These are phyloP conservation scores for Chlorella ohadii DNA, from an alignment of 139 green algal species.

Conservation along the genomic window DNA sequence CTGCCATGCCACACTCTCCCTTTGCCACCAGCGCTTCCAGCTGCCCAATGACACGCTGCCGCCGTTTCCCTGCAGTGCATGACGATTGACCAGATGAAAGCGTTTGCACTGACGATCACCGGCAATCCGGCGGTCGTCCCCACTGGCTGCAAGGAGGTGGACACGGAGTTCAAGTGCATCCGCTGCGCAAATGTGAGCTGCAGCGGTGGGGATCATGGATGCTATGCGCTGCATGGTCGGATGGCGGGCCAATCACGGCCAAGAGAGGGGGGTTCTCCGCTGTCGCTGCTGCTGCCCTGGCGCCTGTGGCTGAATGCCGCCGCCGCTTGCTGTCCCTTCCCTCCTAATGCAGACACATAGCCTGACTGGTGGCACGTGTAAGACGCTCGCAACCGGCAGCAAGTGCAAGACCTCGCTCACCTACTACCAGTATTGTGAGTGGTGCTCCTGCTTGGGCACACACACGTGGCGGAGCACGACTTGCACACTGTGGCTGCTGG, in stretches of 20 bases:
- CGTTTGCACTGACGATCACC: background rate
- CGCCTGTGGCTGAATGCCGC: no score
- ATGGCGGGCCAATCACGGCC: no score
- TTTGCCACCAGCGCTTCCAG: no score
- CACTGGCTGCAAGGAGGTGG: background rate
- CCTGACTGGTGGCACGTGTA: background rate
- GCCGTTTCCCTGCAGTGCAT: background rate
- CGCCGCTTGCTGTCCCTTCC: no score
- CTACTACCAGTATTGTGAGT: background rate
- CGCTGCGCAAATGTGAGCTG: background rate
- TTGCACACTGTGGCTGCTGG: no score
- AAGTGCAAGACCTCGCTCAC: background rate
- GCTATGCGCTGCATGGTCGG: no score
- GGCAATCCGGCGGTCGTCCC: background rate
- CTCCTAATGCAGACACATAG: background rate
- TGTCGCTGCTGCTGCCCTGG: no score
- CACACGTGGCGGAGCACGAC: no score
- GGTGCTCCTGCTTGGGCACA: background rate
- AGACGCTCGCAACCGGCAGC: background rate
- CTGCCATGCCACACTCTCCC: no score
- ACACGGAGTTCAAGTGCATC: conserved; percentile 13
- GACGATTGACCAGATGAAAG: background rate
- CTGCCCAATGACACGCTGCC: background rate
- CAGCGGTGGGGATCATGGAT: no score
- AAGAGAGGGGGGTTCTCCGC: no score